Percentiles rank a stretch among this genome's conserved stretches.
Evolutionary conservation across 2,329 filamentous ascomycete species (phyloP).

Genomic region (Ramichloridium luteum): DNA sequence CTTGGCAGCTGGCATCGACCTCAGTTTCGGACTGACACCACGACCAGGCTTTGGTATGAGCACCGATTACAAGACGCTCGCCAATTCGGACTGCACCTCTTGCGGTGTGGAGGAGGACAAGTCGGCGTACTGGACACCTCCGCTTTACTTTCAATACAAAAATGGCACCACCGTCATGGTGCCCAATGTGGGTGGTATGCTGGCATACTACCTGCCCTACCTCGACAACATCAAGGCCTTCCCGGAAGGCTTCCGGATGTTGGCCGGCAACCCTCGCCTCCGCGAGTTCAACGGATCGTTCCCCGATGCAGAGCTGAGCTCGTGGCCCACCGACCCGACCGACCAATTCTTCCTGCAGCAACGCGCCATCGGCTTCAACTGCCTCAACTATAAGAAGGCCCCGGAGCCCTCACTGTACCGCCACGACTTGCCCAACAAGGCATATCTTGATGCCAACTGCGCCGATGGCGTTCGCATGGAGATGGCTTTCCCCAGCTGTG

Average conservation of each 20-base stretch:
- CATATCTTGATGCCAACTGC: slow-evolving; percentile 69
- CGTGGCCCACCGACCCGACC: slow-evolving; percentile 52
- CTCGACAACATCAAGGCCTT: slow-evolving; percentile 56
- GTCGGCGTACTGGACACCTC: slow-evolving; percentile 76
- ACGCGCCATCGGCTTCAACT: slow-evolving; percentile 89
- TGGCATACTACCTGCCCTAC: slow-evolving; percentile 79
- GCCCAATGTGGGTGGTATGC: slow-evolving; percentile 66
- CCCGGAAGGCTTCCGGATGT: slow-evolving; percentile 66
- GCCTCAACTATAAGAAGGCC: slow-evolving; percentile 60
- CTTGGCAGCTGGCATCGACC: no score
- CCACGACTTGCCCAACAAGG: slow-evolving; percentile 70
- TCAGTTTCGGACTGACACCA: slow-evolving; percentile 10
- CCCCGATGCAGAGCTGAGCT: slow-evolving; percentile 55
- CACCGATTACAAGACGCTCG: slow-evolving; percentile 47
- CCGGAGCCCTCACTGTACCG: slow-evolving; percentile 68
- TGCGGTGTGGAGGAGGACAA: slow-evolving; percentile 69
- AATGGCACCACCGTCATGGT: slow-evolving; percentile 59
- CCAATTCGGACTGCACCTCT: slow-evolving; percentile 58
- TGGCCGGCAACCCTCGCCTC: slow-evolving; percentile 58
- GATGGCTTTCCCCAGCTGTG: slow-evolving; percentile 81
- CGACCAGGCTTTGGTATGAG: slow-evolving; percentile 49
- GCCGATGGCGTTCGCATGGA: slow-evolving; percentile 70
- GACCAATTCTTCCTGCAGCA: slow-evolving; percentile 61
- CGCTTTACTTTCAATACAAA: slow-evolving; percentile 61
- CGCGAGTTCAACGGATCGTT: slow-evolving; percentile 60